Evolutionary conservation across 805 yeast genomes (phyloP), one percentile per base, ranked within the genome.

Genomic region (Candida argentea): DNA sequence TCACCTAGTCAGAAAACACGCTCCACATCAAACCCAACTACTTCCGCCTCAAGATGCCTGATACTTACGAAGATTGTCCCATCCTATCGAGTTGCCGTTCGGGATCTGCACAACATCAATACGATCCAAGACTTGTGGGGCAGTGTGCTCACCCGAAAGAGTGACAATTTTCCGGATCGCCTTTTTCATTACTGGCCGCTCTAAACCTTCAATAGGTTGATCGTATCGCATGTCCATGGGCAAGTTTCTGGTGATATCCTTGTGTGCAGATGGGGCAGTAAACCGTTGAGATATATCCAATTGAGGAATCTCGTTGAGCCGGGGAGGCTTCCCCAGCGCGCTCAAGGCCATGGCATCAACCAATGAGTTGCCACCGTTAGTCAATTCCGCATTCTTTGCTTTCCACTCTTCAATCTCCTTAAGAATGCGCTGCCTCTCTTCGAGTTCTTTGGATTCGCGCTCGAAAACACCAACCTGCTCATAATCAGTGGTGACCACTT

Each of bases 11-110:
- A n/a, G n/a, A n/a, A n/a, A n/a, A n/a, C n/a, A n/a, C n/a, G n/a
- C n/a, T n/a, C n/a, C n/a, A n/a, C n/a, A n/a, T n/a, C n/a, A n/a
- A n/a, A n/a, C n/a, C n/a, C n/a, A n/a, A n/a, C n/a, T n/a, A n/a
- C n/a, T n/a, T n/a, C n/a, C n/a, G n/a, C n/a, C n/a, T n/a, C n/a
- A n/a, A n/a, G n/a, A 30, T 14, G 27, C 36, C 15, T 31, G 38
- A 39, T 49, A 61, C 39, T 57, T 58, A 29, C 52, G 45, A 26
- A 61, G 38, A 33, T 61, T 61, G 31, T 59, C 67, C 68, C 68
- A 61, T 3, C 58, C 68, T 23, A 61, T 30, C 9, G 56, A 41
- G 33, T 61, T 61, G 21, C 63, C 55, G 38, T 61, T 61, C 3
- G 68, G 68, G 22, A 61, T 47, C 40, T 58, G 60, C 11, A 61